Base-by-base conservation (phyloP, 257 asterid genomes). In the Misopates orontium region DNA sequence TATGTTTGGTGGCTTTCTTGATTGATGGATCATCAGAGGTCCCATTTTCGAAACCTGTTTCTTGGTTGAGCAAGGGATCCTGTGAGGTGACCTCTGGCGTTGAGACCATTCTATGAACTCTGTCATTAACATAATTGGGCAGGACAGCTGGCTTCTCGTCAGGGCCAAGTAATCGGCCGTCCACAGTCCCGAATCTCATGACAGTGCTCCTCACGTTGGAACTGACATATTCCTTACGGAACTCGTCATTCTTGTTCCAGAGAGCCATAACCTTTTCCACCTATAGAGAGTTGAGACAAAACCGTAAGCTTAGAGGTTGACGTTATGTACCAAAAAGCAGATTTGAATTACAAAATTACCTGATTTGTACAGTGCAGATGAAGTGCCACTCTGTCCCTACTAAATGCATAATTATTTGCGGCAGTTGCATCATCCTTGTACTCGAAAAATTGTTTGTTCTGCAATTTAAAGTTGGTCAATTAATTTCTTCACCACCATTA, bases 111-210 rank as follows among this genome's bases (percentile, higher is more conserved):
- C 72, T 75, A 63, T 61, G 47, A 61, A 32, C 76, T 82, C 87
- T 73, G 67, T 67, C 86, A 36, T 68, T 69, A 49, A 56, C 70
- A 68, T 73, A 74, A 75, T 71, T 80, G 68, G 95, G 87, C 57
- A 86, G 14, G 16, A 76, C 45, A 56, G 78, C 85, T 19, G 90
- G 90, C 71, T 75, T 71, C 86, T 94, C 99, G 22, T 84, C 80
- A 45, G 96, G 95, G 59, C 95, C 96, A 55, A 90, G 96, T 49
- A 88, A 68, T 56, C 96, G 95, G 63, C 97, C 95, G 61, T 94
- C 99, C 75, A 84, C 74, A 51, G 97, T 88, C 58, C 96, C 96
- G 14, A 94, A 77, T 86, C 96, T 94, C 84, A 85, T 63, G 49
- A 83, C 42, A 4, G 87, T 87, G 62, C 96, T 90, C 76, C 81